Conservation (phyloP, 768 basidiomycete species). For the Tylopilus rubrobrunneus region DNA sequence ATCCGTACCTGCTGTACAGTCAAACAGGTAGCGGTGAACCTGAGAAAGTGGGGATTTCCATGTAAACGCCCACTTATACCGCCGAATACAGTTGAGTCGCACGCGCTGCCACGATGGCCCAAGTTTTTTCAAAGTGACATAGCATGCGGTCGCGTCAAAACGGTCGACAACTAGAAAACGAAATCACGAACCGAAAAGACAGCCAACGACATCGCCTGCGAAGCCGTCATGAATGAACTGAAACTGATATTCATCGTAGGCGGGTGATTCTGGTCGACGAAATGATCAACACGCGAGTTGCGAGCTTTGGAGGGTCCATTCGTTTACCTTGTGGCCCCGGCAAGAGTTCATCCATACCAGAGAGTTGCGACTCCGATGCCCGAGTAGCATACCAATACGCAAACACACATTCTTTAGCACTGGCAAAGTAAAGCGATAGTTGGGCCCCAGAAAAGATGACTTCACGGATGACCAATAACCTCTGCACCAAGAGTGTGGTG, state of each 20-base stretch:
- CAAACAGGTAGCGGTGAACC: conserved; percentile 41
- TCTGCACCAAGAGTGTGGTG: no score
- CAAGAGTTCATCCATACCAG: conserved; percentile 47
- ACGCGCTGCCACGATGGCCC: conserved; percentile 48
- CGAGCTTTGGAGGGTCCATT: background rate
- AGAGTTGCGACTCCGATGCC: conserved; percentile 54
- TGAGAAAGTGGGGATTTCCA: conserved; percentile 52
- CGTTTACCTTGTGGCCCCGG: conserved; percentile 38
- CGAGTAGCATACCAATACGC: conserved; percentile 72
- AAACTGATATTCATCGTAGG: conserved; percentile 45
- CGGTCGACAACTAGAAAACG: background rate
- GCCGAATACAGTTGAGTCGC: conserved; percentile 54
- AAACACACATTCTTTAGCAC: conserved; percentile 61
- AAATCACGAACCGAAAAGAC: conserved; percentile 47
- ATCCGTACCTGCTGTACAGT: conserved; percentile 20
- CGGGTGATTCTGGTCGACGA: conserved; percentile 15
- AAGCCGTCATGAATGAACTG: conserved; percentile 50
- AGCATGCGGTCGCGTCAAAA: background rate
- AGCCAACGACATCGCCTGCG: conserved; percentile 53
- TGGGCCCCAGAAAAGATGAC: conserved; percentile 75
- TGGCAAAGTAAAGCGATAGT: conserved; percentile 69
- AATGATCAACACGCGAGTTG: background rate
- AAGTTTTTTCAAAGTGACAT: conserved; percentile 49
- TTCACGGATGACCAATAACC: conserved; percentile 59
- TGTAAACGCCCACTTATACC: conserved; percentile 78